Conservation (phyloP, 2,329 filamentous ascomycete genomes). For the Chaetomium sp. region DNA sequence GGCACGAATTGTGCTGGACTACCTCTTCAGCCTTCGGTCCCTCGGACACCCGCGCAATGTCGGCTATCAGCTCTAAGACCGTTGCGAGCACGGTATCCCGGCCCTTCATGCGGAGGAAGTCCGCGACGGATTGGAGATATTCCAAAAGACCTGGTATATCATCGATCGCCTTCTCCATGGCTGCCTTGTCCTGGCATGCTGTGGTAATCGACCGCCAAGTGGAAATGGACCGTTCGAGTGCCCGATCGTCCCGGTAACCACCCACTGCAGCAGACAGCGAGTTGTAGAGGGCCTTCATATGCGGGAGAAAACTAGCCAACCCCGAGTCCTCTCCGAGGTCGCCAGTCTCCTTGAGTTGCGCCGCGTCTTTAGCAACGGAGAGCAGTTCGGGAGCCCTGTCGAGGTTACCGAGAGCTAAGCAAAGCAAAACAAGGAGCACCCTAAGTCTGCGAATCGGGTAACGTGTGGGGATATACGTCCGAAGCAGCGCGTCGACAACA, state of each 20-base stretch:
- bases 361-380: slow-evolving; percentile 44
- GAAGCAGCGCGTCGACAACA: slow-evolving; percentile 50
- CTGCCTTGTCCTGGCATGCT: slow-evolving; percentile 43
- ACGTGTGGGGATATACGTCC: slow-evolving; percentile 52
- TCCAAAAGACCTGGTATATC: slow-evolving; percentile 52
- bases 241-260: slow-evolving; percentile 41
- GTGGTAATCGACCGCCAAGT: slow-evolving; percentile 50
- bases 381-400: slow-evolving; percentile 45
- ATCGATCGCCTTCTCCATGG: slow-evolving; percentile 52
- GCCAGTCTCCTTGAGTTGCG: slow-evolving; percentile 42
- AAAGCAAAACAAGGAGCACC: slow-evolving; percentile 53
- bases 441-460: slow-evolving; percentile 58
- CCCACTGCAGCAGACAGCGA: slow-evolving; percentile 50
- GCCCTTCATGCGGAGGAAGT: slow-evolving; percentile 56
- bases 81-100: slow-evolving; percentile 50
- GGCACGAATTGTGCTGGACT: slow-evolving; percentile 50
- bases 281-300: slow-evolving; percentile 50
- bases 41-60: slow-evolving; percentile 45
- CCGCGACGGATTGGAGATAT: slow-evolving; percentile 53
- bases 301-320: slow-evolving; percentile 50
- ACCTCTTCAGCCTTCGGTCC: slow-evolving; percentile 43
- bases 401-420: slow-evolving; percentile 51
- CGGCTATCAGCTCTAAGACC: slow-evolving; percentile 50
- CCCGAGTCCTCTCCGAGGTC: slow-evolving; percentile 49
- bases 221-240: slow-evolving; percentile 43